Evolutionary conservation across 2,329 filamentous ascomycete genomes (phyloP).

Genomic region (Fusarium piperis): DNA sequence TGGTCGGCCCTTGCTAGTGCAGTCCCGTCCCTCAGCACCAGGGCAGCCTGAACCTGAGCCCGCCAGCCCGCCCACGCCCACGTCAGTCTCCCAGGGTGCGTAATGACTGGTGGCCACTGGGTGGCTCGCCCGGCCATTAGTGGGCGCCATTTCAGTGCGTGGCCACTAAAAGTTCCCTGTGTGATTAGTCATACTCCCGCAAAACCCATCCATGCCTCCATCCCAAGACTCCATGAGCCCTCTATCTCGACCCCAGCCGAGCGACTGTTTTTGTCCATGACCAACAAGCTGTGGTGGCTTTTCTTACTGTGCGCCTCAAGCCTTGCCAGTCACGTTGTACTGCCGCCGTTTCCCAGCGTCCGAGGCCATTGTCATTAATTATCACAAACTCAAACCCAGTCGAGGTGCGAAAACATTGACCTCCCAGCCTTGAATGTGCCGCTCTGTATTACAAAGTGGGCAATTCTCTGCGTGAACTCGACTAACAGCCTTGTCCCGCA

Average conservation of each 20-base stretch:
- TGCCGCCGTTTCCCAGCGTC: conserved; percentile 20
- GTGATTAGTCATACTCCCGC: conserved; percentile 17
- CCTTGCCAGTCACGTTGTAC: conserved; percentile 20
- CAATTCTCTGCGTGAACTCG: conserved; percentile 30
- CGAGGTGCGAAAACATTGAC: conserved; percentile 33
- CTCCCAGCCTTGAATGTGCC: conserved; percentile 22
- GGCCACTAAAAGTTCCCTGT: conserved; percentile 15
- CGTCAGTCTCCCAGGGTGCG: conserved; percentile 36
- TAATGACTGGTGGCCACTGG: conserved; percentile 25
- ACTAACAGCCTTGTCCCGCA: conserved; percentile 32
- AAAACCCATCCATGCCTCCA: conserved; percentile 42
- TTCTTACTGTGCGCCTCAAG: conserved; percentile 32
- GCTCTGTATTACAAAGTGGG: conserved; percentile 24
- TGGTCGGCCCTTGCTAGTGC: too few relatives aligned
- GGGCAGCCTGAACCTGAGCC: not conserved
- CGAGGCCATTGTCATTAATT: conserved; percentile 31
- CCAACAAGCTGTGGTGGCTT: conserved; percentile 28
- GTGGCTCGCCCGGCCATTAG: not conserved
- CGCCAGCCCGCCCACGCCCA: conserved; percentile 16
- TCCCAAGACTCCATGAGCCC: conserved; percentile 42
- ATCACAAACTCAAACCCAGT: conserved; percentile 6
- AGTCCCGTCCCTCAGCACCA: not conserved
- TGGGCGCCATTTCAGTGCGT: conserved; percentile 23
- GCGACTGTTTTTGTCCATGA: conserved; percentile 33
- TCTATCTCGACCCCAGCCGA: conserved; percentile 37